Base-by-base conservation (phyloP, 1,139 yeast genomes). In the Saccharomyces hybrid region DNA sequence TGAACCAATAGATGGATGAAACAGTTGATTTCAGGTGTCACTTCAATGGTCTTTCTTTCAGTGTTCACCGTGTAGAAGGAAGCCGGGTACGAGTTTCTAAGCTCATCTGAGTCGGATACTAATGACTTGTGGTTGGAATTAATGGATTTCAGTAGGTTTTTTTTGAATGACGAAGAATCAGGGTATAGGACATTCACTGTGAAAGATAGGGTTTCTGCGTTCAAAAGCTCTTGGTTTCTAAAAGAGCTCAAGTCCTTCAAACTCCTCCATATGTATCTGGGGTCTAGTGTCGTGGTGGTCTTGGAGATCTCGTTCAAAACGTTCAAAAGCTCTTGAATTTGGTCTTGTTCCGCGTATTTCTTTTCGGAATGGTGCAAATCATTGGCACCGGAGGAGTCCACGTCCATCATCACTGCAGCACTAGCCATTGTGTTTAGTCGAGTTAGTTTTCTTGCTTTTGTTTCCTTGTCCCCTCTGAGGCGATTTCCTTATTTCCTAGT, bases 211-310 rank as follows among this genome's bases (percentile, higher is more conserved):
- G 82, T 78, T 5, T 76, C 78, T 16, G 77, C 76, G 51, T 76
- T 78, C 57, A 90, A 73, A 48, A 48, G 47, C 49, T 80, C 77
- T 57, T 84, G 38, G 29, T 25, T 80, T 73, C 98, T 82, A 59
- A 91, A 75, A 3, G 83, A 76, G 6, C 95, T 88, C 62, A 91
- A 76, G 57, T 89, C 95, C 61, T 97, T 84, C 61, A 93, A 79
- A 16, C 89, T 93, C 67, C 87, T 87, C 70, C 95, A 80, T 52
- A 93, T 82, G 71, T 86, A 88, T 61, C 97, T 82, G 61, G 95
- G 88, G 71, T 93, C 99, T 66, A 84, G 83, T 56, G 83, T 82
- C 53, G 82, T 72, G 5, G 88, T 88, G 0, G 96, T 89, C 69
- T 86, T 86, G n/a, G 71, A 60, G 27, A 71, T 65, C 47, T 70